Evolutionary conservation across 2,329 filamentous ascomycete species (phyloP).

Genomic region (Aspergillus quadrilineatus): DNA sequence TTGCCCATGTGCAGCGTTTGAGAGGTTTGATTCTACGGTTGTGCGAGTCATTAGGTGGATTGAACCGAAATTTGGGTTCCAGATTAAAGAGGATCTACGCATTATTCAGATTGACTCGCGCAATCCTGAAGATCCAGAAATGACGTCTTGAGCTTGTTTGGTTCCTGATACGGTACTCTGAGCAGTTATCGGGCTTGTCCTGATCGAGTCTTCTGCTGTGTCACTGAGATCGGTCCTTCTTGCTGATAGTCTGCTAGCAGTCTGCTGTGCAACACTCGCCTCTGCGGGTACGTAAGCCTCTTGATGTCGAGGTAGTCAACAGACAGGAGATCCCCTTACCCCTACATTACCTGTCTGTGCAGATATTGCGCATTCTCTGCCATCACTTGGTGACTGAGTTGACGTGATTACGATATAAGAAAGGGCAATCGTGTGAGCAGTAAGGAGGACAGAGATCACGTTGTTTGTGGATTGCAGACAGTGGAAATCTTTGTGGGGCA

Average conservation of each 20-base stretch:
- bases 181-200: not conserved
- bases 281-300: constrained; percentile 4
- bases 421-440: constrained; percentile 7
- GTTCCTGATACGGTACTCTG: not conserved
- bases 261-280: constrained; percentile 1
- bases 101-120: not conserved
- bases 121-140: not conserved
- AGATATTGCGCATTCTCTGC: too few relatives aligned
- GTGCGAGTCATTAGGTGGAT: not conserved
- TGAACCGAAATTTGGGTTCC: not conserved
- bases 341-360: too few relatives aligned
- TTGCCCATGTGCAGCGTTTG: not conserved
- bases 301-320: constrained; percentile 2
- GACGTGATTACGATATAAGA: not conserved
- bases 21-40: not conserved
- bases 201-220: constrained; percentile 5
- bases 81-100: constrained; percentile 2
- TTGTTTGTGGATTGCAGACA: not conserved
- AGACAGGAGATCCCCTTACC: not conserved
- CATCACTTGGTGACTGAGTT: too few relatives aligned
- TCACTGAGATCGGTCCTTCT: not conserved
- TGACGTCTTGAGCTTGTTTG: not conserved
- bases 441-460: constrained; percentile 8
- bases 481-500: constrained; percentile 1
- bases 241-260: not conserved